These are phyloP conservation scores for Pichia kluyveri DNA, from an alignment of 805 yeast species.

Conservation along the genomic window DNA sequence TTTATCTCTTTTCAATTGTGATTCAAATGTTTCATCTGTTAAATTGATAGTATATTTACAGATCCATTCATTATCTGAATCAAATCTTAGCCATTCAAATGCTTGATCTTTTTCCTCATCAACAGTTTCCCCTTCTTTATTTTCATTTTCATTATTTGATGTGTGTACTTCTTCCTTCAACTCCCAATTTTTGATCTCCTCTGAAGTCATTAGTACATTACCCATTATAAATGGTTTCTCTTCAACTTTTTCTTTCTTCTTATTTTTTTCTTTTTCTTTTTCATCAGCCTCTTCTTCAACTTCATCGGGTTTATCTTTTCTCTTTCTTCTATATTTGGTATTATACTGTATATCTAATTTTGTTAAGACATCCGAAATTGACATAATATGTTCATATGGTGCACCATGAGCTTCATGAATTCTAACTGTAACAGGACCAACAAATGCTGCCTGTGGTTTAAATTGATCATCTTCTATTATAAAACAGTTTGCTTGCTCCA, in stretches of 20 bases:
- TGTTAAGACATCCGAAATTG: slow-evolving; percentile 74
- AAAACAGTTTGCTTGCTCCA: slow-evolving; percentile 34
- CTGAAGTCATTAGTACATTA: slow-evolving; percentile 54
- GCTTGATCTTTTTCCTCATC: slow-evolving; percentile 61
- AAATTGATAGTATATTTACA: slow-evolving; percentile 73
- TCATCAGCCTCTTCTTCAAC: slow-evolving; percentile 14
- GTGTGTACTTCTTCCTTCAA: slow-evolving; percentile 32
- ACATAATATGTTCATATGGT: slow-evolving; percentile 96
- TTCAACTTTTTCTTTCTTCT: slow-evolving; percentile 12
- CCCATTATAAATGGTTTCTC: slow-evolving; percentile 42
- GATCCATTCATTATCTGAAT: slow-evolving; percentile 96
- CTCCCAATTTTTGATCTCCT: slow-evolving; percentile 64
- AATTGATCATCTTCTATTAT: slow-evolving; percentile 36
- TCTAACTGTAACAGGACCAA: slow-evolving; percentile 94
- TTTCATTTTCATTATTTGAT: slow-evolving; percentile 45
- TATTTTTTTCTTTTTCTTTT: slow-evolving; percentile 20
- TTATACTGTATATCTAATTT: slow-evolving; percentile 92
- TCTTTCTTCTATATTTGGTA: slow-evolving; percentile 80
- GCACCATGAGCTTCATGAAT: slow-evolving; percentile 98
- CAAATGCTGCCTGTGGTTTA: slow-evolving; percentile 44
- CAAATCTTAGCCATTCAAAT: slow-evolving; percentile 96
- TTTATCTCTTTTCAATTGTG: slow-evolving; percentile 88
- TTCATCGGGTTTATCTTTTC: slow-evolving; percentile 50
- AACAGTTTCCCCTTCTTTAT: slow-evolving; percentile 12
- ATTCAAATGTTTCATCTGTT: slow-evolving; percentile 90